These are phyloP conservation scores for Diaporthe ilicicola DNA, from an alignment of 2,329 filamentous ascomycete species.

Conservation along the genomic window DNA sequence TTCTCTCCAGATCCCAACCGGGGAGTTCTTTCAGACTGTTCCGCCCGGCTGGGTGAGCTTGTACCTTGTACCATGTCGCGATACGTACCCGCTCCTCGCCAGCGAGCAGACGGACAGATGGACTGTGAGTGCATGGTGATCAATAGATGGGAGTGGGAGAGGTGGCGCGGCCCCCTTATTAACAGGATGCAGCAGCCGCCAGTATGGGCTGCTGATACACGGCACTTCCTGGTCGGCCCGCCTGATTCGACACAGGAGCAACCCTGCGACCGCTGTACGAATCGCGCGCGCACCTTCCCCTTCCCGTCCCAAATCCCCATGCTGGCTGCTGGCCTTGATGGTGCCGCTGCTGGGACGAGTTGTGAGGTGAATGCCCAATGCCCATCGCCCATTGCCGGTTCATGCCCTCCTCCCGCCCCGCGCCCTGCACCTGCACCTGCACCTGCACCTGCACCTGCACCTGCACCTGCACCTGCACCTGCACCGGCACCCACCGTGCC, in stretches of 20 bases:
- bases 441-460: not conserved
- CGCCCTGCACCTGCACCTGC: not conserved
- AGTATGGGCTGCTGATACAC: constrained; percentile 28
- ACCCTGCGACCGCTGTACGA: constrained; percentile 8
- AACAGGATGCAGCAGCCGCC: constrained; percentile 25
- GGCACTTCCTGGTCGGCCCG: not conserved
- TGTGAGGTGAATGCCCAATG: constrained; percentile 6
- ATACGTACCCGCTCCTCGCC: too few species aligned
- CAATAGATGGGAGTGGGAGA: not conserved
- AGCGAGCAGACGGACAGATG: not conserved
- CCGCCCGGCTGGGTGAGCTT: constrained; percentile 12
- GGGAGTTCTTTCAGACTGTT: constrained; percentile 24
- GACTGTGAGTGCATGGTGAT: not conserved
- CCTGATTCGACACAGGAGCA: constrained; percentile 18
- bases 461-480: not conserved
- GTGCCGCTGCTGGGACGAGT: too few species aligned
- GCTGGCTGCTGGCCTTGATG: not conserved
- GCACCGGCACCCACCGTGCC: not conserved
- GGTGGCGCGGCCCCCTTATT: constrained; percentile 26
- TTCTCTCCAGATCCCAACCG: constrained; percentile 1
- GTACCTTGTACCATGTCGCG: not conserved
- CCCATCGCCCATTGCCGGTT: constrained; percentile 6
- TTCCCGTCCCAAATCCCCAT: constrained; percentile 1
- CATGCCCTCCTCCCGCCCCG: constrained; percentile 5
- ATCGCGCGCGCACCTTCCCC: constrained; percentile 10